Base-by-base conservation (phyloP, 75 land plant genomes). In the Cryptomeria japonica region DNA sequence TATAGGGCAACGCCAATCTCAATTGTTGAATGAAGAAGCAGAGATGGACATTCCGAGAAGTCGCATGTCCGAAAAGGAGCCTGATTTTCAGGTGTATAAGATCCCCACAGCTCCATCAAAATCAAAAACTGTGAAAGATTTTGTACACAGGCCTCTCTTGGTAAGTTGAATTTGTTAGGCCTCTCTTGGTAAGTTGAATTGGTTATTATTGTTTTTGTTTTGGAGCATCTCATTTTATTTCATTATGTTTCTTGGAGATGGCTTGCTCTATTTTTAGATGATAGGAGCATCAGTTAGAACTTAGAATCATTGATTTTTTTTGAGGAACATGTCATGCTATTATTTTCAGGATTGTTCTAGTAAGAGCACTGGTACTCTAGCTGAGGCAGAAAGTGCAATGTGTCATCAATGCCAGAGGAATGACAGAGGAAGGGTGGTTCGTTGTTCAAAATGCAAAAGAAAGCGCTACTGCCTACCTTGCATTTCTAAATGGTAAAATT, bases 331-430 rank as follows among this genome's bases (percentile, higher is more conserved):
- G n/a, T 32, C 61, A 11, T 85, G 58, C n/a, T 58, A 15, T 51
- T 85, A 36, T 86, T 82, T 46, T 82, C 85, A 93, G 96, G 96
- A 92, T 5, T 70, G 88, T 72, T 91, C 93, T 87, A 91, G 90
- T 53, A 90, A 68, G 70, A 90, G 87, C 72, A 87, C 89, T 14
- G 92, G 93, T 44, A 91, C 92, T 51, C 93, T 94, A 68, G 94
- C 86, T 46, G 96, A 88, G 28, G 86, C 64, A 72, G 91, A 44
- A 83, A 93, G 92, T 36, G 89, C 84, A 39, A 92, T 89, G 87
- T 97, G 99, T 88, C 99, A 97, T 88, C 99, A 97, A 77, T 97
- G 99, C 80, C 96, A 89, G 72, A 88, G 93, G 82, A 95, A 89
- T 91, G 96, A 93, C 37, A 93, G 92, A 64, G 90, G 88, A 0